These are phyloP conservation scores for Phytophthora kernoviae DNA, from an alignment of 352 stramenopile genomes.

Conservation along the genomic window DNA sequence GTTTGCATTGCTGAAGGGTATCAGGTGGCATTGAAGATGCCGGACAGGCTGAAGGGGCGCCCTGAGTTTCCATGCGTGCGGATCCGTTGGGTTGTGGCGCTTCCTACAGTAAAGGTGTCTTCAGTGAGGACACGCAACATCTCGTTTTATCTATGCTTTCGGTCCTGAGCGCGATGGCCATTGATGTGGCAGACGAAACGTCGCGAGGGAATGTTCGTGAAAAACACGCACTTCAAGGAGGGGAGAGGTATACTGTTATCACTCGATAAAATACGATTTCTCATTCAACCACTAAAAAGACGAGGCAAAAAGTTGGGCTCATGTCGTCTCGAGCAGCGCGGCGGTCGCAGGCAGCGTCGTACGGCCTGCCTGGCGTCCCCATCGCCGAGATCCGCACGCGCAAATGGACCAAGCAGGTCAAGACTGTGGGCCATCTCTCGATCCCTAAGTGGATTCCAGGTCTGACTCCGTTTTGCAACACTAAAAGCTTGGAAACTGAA, in stretches of 20 bases:
- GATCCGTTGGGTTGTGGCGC: background rate
- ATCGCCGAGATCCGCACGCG: conserved; percentile 71
- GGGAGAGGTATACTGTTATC: too few species aligned
- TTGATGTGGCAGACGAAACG: conserved; percentile 6
- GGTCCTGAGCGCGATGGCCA: background rate
- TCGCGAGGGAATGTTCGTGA: background rate
- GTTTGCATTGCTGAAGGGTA: background rate
- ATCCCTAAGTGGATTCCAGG: conserved; percentile 79
- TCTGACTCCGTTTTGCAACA: conserved; percentile 14
- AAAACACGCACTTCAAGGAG: conserved; percentile 17
- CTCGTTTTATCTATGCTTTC: background rate
- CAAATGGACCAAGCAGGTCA: conserved; percentile 77
- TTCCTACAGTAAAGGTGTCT: conserved; percentile 1
- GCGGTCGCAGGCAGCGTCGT: conserved; percentile 34
- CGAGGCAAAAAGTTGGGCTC: conserved; percentile 17
- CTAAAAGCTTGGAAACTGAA: too few species aligned
- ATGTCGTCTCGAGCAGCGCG: conserved; percentile 63
- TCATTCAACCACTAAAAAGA: conserved; percentile 4
- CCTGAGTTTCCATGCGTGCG: conserved; percentile 1
- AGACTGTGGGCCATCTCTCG: conserved; percentile 71
- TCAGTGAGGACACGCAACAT: background rate
- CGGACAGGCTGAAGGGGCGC: background rate
- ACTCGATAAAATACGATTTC: conserved; percentile 12
- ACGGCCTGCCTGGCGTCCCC: conserved; percentile 44
- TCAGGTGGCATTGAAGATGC: background rate